A percentile compares a stretch with the other conserved stretches of the same genome.
Evolutionary conservation across 108 stramenopile genomes (phyloP).

Genomic region (Bacterosira constricta): DNA sequence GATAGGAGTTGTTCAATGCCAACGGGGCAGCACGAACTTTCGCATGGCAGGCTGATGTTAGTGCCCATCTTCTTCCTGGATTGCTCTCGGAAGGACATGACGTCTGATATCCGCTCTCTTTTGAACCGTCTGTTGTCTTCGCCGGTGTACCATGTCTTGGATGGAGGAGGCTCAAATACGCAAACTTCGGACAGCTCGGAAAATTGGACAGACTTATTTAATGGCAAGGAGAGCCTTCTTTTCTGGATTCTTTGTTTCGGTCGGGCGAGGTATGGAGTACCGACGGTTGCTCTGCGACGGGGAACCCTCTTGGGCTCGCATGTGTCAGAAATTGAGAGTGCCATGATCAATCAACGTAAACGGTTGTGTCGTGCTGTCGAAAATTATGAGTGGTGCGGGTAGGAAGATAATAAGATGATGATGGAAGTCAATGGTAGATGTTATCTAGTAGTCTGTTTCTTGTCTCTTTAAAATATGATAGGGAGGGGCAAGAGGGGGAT

Average conservation of each 20-base stretch:
- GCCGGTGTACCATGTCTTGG: conserved; percentile 28
- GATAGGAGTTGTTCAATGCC: conserved; percentile 46
- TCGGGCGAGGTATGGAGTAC: neutral
- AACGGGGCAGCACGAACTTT: conserved; percentile 37
- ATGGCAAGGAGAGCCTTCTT: conserved; percentile 3
- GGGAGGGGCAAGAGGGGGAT: too few species aligned
- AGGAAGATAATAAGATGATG: too few species aligned
- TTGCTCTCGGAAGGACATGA: conserved; percentile 10
- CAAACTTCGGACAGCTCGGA: conserved; percentile 19
- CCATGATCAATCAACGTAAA: too few species aligned
- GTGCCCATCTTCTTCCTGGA: neutral
- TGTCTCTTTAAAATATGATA: too few species aligned
- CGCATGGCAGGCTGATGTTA: neutral
- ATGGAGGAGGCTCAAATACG: conserved; percentile 1
- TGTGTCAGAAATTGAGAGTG: too few species aligned
- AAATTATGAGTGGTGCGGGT: too few species aligned
- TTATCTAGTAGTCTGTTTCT: too few species aligned
- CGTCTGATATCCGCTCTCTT: conserved; percentile 24
- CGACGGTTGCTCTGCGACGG: too few species aligned
- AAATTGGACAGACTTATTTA: conserved; percentile 39
- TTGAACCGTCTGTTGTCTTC: conserved; percentile 40
- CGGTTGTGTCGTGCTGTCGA: too few species aligned
- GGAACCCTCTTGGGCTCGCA: too few species aligned
- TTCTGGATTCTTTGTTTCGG: neutral
- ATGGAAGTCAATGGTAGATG: too few species aligned